Base-by-base conservation (phyloP, 1,139 yeast species). In the Saccharomyces uvarum region DNA sequence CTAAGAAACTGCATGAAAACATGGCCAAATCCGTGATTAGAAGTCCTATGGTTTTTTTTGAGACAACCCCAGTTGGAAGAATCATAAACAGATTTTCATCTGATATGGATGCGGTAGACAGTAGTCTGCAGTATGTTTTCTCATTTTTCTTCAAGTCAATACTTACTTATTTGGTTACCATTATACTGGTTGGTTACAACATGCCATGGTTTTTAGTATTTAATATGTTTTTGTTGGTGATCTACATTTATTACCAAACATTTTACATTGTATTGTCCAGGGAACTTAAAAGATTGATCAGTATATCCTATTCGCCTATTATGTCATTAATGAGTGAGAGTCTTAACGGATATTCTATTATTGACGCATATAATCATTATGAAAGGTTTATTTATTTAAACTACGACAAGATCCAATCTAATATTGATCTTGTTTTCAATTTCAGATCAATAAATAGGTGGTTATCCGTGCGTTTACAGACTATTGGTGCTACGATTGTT, bases 11-110 rank as follows among this genome's bases (percentile, higher is more conserved):
- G 48, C 93, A 86, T 67, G 79, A 80, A 59, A 72, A 69, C 31
- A 83, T 86, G 89, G 86, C 88, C 0, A 61, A 62, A 7, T 72
- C 85, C 47, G 87, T 86, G 14, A 69, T 85, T 58, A 73, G 83
- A 59, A 82, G 90, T 0, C 91, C 91, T 56, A 84, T 86, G 88
- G 76, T 84, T 1, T 86, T 84, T 67, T 86, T 86, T 65, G 93
- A 86, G 70, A 85, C 90, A 1, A 86, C 91, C 0, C 93, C 93
- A 33, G 75, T 83, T 58, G 93, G 93, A n/a, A 77, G 93, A 70
- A 76, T 86, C 47, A 75, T 84, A 63, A 86, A 86, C 55, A 68
- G 83, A 53, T 88, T 88, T 64, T 82, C 91, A 16, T 80, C 84
- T 58, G 96, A 88, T 67, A 77, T 88, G 64, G 78, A 78, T 56